Evolutionary conservation across 441 rosid genomes (phyloP).

Genomic region (Populus tomentosa): DNA sequence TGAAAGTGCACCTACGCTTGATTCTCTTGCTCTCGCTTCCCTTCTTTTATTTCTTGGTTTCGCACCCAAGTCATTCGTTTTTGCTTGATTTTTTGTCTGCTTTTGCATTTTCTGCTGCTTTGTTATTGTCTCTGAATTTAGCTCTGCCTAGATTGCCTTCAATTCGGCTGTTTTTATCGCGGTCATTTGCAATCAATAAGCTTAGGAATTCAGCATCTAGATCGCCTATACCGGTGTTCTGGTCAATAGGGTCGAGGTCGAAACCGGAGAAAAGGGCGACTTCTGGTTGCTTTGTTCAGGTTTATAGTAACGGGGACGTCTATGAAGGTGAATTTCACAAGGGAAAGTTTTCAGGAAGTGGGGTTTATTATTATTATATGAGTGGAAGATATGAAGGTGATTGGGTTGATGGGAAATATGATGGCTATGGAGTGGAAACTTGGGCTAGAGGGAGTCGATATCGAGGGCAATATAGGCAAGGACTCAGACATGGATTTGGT

Average conservation of each 20-base stretch:
- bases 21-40: slow-evolving; percentile 63
- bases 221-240: slow-evolving; percentile 63
- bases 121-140: slow-evolving; percentile 64
- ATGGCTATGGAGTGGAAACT: slow-evolving; percentile 84
- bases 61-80: slow-evolving; percentile 69
- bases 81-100: slow-evolving; percentile 76
- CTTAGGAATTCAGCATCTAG: slow-evolving; percentile 26
- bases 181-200: slow-evolving; percentile 63
- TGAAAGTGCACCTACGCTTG: slow-evolving; percentile 56
- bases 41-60: slow-evolving; percentile 66
- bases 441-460: slow-evolving; percentile 93
- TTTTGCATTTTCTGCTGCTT: slow-evolving; percentile 71
- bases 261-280: slow-evolving; percentile 51
- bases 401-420: slow-evolving; percentile 84
- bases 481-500: slow-evolving; percentile 78
- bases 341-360: slow-evolving; percentile 78
- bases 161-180: slow-evolving; percentile 66
- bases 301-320: slow-evolving; percentile 77
- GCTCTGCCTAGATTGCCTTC: slow-evolving; percentile 82
- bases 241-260: slow-evolving; percentile 85
- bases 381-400: slow-evolving; percentile 87
- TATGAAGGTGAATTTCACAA: slow-evolving; percentile 80
- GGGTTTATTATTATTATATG: slow-evolving; percentile 81
- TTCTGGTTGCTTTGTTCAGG: slow-evolving; percentile 88
- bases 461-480: slow-evolving; percentile 78